Conservation (phyloP, 176 grass and related monocot genomes). For the Tillandsia fasciculata region DNA sequence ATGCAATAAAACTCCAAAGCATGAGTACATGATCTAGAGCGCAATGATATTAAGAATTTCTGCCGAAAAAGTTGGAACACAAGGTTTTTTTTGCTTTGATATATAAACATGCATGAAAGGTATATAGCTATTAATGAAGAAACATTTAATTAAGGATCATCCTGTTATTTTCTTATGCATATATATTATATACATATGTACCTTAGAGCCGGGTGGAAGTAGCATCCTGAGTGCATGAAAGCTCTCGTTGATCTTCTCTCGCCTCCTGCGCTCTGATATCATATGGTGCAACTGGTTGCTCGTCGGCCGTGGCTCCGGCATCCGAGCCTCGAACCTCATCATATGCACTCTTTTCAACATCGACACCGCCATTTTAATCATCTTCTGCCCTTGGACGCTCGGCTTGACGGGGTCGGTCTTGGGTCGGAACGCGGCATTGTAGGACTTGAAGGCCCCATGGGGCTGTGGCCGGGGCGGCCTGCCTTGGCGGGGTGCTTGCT, state of each 20-base stretch:
- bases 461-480: background rate
- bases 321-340: conserved; percentile 3
- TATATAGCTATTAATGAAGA: too few species aligned
- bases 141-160: too few species aligned
- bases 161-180: background rate
- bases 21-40: too few species aligned
- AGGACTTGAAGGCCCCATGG: conserved; percentile 40
- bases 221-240: conserved; percentile 62
- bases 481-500: background rate
- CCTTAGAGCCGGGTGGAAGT: conserved; percentile 61
- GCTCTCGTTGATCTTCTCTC: conserved; percentile 84
- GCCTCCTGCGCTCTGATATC: conserved; percentile 73
- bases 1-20: too few species aligned
- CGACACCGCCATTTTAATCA: conserved; percentile 55
- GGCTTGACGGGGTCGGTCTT: conserved; percentile 4
- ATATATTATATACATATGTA: conserved; percentile 2
- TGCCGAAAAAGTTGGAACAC: too few species aligned
- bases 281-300: conserved; percentile 81
- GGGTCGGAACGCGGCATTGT: conserved; percentile 29
- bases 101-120: too few species aligned
- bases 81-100: too few species aligned
- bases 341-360: conserved; percentile 33
- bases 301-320: background rate
- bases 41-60: too few species aligned
- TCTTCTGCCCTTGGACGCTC: conserved; percentile 32